Percentiles rank a stretch among this genome's conserved stretches.
Conservation (phyloP, 257 asterid genomes). For the Solanum medicagineum region DNA sequence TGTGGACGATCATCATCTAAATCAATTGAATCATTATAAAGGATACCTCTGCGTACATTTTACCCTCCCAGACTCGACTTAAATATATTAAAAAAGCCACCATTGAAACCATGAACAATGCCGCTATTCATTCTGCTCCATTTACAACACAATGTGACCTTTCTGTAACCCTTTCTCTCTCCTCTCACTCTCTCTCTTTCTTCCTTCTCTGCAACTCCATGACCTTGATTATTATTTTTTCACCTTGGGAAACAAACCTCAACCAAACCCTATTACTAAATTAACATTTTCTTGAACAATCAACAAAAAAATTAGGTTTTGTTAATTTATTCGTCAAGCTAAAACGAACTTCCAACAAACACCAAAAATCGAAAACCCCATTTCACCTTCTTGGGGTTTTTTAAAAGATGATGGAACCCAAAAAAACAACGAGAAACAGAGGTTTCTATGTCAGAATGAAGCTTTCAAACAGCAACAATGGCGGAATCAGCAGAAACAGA, state of each 20-base stretch:
- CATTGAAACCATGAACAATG: slow-evolving; percentile 18
- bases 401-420: slow-evolving; percentile 11
- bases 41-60: too few relatives aligned
- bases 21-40: too few relatives aligned
- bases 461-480: slow-evolving; percentile 16
- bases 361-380: slow-evolving; percentile 41
- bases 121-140: slow-evolving; percentile 46
- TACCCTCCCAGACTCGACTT: too few relatives aligned
- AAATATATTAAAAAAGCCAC: neutral
- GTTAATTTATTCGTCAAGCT: slow-evolving; percentile 14
- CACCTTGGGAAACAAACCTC: neutral
- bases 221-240: slow-evolving; percentile 1
- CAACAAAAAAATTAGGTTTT: neutral
- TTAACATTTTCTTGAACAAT: neutral
- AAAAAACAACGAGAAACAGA: slow-evolving; percentile 20
- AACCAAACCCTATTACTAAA: slow-evolving; percentile 8
- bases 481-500: slow-evolving; percentile 5
- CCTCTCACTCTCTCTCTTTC: neutral
- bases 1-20: too few relatives aligned
- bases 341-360: slow-evolving; percentile 42
- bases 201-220: neutral
- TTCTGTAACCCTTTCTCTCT: neutral
- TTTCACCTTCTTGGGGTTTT: slow-evolving; percentile 16
- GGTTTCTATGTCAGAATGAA: slow-evolving; percentile 69
- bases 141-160: slow-evolving; percentile 15